Conservation (phyloP, 257 asterid species). For the Ilex aquifolium region DNA sequence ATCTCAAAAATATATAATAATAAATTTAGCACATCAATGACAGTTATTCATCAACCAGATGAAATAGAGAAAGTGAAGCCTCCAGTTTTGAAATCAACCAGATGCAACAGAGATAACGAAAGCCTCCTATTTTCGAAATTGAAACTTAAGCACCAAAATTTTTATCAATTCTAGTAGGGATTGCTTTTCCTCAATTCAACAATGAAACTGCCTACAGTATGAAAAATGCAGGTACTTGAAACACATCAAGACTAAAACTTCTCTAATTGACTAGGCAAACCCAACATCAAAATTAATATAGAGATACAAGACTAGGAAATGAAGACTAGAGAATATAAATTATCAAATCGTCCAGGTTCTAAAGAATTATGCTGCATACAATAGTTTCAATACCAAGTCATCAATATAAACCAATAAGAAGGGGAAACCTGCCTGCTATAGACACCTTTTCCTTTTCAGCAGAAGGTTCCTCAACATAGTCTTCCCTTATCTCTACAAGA, state of each 20-base stretch:
- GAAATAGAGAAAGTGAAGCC: not conserved
- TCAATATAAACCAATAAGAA: slow-evolving; percentile 6
- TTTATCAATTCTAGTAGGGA: no score
- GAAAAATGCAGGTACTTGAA: no score
- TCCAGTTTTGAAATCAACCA: not conserved
- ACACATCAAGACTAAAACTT: no score
- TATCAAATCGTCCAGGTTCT: not conserved
- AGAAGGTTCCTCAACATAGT: slow-evolving; percentile 52
- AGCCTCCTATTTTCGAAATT: no score
- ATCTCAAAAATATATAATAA: not conserved
- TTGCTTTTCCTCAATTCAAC: no score
- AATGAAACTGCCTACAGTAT: no score
- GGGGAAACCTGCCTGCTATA: slow-evolving; percentile 40
- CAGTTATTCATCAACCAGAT: not conserved
- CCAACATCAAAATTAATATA: no score
- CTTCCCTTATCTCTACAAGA: slow-evolving; percentile 89
- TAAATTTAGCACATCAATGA: not conserved
- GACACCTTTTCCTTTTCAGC: slow-evolving; percentile 19
- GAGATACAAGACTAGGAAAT: no score
- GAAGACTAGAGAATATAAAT: not conserved
- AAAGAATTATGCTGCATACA: not conserved
- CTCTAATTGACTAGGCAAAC: no score
- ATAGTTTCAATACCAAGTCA: not conserved
- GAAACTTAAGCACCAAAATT: no score
- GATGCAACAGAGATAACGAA: no score